phyloP scores from a whole-genome alignment of 2,329 filamentous ascomycete genomes.

The Cylindrodendrum hubeiense region DNA sequence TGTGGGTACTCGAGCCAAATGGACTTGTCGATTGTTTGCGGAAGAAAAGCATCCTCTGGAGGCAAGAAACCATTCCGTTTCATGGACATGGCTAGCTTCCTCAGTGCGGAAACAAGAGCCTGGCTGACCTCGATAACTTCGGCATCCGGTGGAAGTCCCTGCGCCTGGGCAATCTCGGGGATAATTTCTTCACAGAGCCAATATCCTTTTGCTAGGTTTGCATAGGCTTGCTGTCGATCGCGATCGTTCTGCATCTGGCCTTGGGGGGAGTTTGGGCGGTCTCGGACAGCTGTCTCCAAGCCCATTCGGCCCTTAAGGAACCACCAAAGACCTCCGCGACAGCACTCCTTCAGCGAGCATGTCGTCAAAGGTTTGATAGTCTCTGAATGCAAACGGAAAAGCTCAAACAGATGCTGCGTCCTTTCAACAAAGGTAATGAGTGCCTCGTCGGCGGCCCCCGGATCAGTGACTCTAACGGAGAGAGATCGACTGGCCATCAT shows the following conservation, averaged over 20 bases:
- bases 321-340: constrained; percentile 87
- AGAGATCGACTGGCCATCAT: constrained; percentile 47
- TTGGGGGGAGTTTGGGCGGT: constrained; percentile 65
- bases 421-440: constrained; percentile 77
- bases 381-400: constrained; percentile 85
- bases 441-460: constrained; percentile 71
- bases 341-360: constrained; percentile 75
- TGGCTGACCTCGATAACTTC: constrained; percentile 67
- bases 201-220: constrained; percentile 86
- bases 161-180: constrained; percentile 61
- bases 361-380: constrained; percentile 74
- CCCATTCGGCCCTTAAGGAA: constrained; percentile 84
- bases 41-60: constrained; percentile 75
- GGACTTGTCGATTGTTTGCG: constrained; percentile 81
- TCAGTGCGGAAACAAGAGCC: constrained; percentile 72
- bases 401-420: constrained; percentile 78
- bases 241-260: constrained; percentile 66
- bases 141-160: constrained; percentile 55
- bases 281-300: constrained; percentile 79
- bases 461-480: constrained; percentile 58
- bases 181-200: constrained; percentile 78
- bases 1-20: constrained; percentile 86
- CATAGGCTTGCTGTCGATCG: constrained; percentile 80
- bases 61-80: constrained; percentile 84
- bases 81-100: constrained; percentile 85